Conservation (phyloP, 768 basidiomycete genomes). For the Suillus plorans region DNA sequence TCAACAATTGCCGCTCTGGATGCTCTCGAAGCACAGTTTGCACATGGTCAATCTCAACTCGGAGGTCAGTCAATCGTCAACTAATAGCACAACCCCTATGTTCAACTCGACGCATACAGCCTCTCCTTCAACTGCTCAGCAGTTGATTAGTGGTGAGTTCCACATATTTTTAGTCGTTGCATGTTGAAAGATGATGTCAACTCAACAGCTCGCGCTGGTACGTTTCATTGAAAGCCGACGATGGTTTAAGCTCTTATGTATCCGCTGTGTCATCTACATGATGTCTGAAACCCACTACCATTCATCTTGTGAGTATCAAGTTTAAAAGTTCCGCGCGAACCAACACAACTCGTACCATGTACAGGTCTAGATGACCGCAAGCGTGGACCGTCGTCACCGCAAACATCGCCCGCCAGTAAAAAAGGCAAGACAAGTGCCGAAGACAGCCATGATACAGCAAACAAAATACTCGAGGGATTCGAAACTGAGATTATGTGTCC, state of each 20-base stretch:
- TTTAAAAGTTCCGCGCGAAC: background rate
- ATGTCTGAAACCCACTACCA: background rate
- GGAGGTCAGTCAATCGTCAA: background rate
- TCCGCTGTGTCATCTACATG: too few relatives aligned
- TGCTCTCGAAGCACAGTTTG: background rate
- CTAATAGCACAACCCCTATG: background rate
- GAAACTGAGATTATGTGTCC: constrained; percentile 71
- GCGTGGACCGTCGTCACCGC: constrained; percentile 8
- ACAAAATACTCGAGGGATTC: constrained; percentile 41
- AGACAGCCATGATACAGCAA: constrained; percentile 6
- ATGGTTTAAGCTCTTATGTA: background rate
- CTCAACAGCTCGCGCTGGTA: background rate
- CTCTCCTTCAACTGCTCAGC: background rate
- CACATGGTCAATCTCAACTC: background rate
- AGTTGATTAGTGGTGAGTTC: background rate
- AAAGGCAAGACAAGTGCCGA: constrained; percentile 48
- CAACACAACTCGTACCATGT: background rate
- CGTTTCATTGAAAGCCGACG: background rate
- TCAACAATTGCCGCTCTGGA: background rate
- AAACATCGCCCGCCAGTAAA: constrained; percentile 20
- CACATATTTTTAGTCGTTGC: background rate
- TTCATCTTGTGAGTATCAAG: background rate
- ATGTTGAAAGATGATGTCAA: background rate
- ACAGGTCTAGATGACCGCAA: constrained; percentile 2
- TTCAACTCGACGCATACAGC: background rate